Percentiles rank a stretch among this genome's conserved stretches.
Evolutionary conservation across 176 grass and related monocot genomes (phyloP).

Genomic region (Canna indica): DNA sequence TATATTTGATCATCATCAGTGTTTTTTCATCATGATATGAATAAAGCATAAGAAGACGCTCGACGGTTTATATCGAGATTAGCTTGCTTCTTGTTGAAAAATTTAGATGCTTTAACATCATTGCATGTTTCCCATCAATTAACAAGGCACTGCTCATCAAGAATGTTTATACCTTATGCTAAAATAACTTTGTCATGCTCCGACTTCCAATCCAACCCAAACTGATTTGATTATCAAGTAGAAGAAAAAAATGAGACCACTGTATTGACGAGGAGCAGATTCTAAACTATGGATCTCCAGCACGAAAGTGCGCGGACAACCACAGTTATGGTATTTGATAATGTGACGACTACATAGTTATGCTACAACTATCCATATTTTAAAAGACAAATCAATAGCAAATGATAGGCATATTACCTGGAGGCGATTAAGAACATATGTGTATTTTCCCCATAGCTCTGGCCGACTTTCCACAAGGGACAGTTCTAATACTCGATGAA

Average conservation of each 20-base stretch:
- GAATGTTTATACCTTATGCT: no score
- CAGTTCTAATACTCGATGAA: conserved; percentile 59
- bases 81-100: neutral
- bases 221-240: no score
- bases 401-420: conserved; percentile 34
- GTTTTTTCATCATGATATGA: no score
- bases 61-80: conserved; percentile 14
- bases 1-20: no score
- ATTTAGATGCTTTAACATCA: neutral
- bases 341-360: neutral
- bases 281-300: neutral
- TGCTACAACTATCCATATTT: neutral
- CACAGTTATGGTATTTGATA: neutral
- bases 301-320: neutral
- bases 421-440: conserved; percentile 95
- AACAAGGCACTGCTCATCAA: neutral
- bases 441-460: conserved; percentile 98
- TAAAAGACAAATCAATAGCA: neutral
- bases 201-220: no score
- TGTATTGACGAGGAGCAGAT: neutral
- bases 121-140: neutral
- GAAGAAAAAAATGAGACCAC: no score
- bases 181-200: no score
- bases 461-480: conserved; percentile 90
- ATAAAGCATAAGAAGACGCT: no score